Evolutionary conservation across 371 early-diverging fungal species (phyloP).

Genomic region (Lichtheimia hyalospora): DNA sequence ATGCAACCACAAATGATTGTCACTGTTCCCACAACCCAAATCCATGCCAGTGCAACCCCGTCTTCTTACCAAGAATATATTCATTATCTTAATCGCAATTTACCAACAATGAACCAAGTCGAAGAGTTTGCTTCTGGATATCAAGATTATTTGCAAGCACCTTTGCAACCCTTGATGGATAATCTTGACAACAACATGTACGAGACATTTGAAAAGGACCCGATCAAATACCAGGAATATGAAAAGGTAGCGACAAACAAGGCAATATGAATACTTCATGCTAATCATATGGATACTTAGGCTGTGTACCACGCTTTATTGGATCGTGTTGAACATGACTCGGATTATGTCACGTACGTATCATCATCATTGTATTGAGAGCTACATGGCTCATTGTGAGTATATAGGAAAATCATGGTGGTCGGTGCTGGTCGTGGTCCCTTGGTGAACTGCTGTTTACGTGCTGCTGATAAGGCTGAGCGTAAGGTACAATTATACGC

Average conservation of each 20-base stretch:
- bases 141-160: slow-evolving; percentile 87
- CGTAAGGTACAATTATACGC: slow-evolving; percentile 76
- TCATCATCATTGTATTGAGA: neutral
- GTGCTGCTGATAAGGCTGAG: slow-evolving; percentile 71
- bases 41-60: slow-evolving; percentile 36
- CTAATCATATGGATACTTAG: slow-evolving; percentile 12
- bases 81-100: slow-evolving; percentile 62
- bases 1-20: slow-evolving; percentile 59
- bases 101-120: slow-evolving; percentile 60
- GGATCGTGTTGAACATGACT: slow-evolving; percentile 49
- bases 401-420: slow-evolving; percentile 80
- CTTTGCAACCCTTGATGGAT: slow-evolving; percentile 92
- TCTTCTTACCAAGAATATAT: slow-evolving; percentile 69
- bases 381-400: neutral
- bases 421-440: slow-evolving; percentile 84
- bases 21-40: slow-evolving; percentile 26
- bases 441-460: slow-evolving; percentile 80
- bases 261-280: neutral
- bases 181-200: slow-evolving; percentile 91
- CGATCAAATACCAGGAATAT: slow-evolving; percentile 89
- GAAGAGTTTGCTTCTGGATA: slow-evolving; percentile 80
- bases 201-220: slow-evolving; percentile 92
- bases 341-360: slow-evolving; percentile 42
- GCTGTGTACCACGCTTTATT: slow-evolving; percentile 64
- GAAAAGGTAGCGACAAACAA: slow-evolving; percentile 59